Base-by-base conservation (phyloP, 306 rosid species). In the Lithocarpus polystachyus region DNA sequence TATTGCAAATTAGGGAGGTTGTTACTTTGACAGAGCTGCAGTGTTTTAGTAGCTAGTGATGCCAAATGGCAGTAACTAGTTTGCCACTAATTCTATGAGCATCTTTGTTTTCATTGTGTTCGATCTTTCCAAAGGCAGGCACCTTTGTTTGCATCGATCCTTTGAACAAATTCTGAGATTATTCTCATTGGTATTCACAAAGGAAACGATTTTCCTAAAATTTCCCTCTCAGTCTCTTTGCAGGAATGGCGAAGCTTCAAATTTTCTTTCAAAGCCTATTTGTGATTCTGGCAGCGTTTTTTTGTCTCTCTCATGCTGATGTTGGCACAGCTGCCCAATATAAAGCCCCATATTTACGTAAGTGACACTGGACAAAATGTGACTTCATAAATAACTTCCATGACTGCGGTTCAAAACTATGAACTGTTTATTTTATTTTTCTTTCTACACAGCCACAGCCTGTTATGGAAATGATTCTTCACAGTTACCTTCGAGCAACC, bases 241-340 rank as follows among this genome's bases (percentile, higher is more conserved):
- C 53, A 45, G 80, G 23, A 62, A 82, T 92, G 92, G 62, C 76
- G 9, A 72, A 43, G 52, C 20, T 51, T 60, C 52, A 2, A 29
- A 52, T 29, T 26, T 59, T 57, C 68, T 40, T 52, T 33, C 33
- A 54, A 10, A 81, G 5, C 18, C 40, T 48, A n/a, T 40, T 67
- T 57, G 43, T 86, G 72, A 1, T 84, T 83, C 20, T 74, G 12
- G 37, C 79, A 71, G 60, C 71, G 1, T 57, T 82, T 82, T n/a
- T 82, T 78, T 79, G 33, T 37, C 33, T 56, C 70, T 86, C 87
- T 22, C 55, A 67, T 2, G 88, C 70, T 45, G 92, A 88, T 17
- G 89, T 92, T 51, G 97, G 97, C 75, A 90, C 84, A 0, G 85
- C 97, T 2, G 85, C 96, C 23, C 81, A 33, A 1, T 88, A 93